Base-by-base conservation (phyloP, 805 yeast species). In the Metschnikowia chrysomelidarum region DNA sequence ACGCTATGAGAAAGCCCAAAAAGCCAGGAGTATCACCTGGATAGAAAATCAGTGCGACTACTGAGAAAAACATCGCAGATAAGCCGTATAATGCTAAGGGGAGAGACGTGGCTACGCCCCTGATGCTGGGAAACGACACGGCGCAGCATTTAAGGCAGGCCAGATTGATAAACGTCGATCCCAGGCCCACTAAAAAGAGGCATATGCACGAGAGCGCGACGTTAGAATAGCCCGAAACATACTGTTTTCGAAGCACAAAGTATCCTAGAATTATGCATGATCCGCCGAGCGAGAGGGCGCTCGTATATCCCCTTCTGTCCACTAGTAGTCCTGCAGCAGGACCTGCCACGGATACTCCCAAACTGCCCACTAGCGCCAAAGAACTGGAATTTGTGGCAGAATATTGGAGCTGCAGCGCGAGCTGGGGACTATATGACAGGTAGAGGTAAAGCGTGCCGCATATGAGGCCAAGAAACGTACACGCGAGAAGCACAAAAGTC, bases 371-470 rank as follows among this genome's bases (percentile, higher is more conserved):
- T 50, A 82, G 71, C 2, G 87, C 89, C 3, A 84, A 70, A 19
- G 69, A 53, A 4, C 88, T 77, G 4, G 84, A 67, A 34, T 80
- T 73, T 0, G 85, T 69, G 2, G 85, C 87, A 1, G 76, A 54
- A 47, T 85, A 76, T 14, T 61, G 60, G 34, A 85, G 67, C 33
- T 68, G 67, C 19, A 57, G 57, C 1, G 88, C 85, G 36, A 83
- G 67, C 54, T 85, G 93, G 0, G 94, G 91, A 24, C 87, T 81
- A 55, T 78, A 85, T 1, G 87, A 85, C 7, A 86, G 78, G 59
- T 79, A 85, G 29, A 84, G 62, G 57, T 85, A 85, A 49, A 82
- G 63, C 2, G 93, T 85, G 1, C 94, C 94, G 47, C 86, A 77
- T 12, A 73, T 73, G 30, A 80, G 56, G 9, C 82, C 83, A 46